A percentile compares a stretch with the other conserved stretches of the same genome.
Conservation (phyloP, 1,284 basidiomycete species). For the Clitocybe nebularis region DNA sequence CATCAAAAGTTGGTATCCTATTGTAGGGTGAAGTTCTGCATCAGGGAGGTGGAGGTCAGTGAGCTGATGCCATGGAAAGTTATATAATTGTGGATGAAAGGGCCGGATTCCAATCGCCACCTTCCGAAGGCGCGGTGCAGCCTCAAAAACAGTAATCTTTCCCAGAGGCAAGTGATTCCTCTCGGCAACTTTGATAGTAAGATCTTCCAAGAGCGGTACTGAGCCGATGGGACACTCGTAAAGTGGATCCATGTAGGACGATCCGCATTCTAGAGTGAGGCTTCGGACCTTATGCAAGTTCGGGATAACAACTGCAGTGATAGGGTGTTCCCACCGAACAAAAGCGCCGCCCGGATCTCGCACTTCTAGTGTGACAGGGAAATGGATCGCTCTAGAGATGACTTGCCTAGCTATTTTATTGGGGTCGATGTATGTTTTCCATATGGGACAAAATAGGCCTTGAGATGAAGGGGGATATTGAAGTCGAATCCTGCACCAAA, state of each 20-base stretch:
- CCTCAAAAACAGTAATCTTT: background rate
- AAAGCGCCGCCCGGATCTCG: background rate
- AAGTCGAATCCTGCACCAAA: background rate
- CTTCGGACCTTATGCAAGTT: background rate
- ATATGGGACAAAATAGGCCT: background rate
- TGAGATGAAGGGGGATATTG: background rate
- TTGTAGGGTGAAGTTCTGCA: background rate
- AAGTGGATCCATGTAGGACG: background rate
- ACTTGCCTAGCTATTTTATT: background rate
- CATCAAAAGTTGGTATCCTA: background rate
- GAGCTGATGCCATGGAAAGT: background rate
- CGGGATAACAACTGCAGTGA: background rate
- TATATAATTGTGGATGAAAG: background rate
- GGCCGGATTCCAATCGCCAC: background rate
- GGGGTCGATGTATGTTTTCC: background rate
- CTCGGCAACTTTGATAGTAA: background rate
- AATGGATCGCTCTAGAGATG: background rate
- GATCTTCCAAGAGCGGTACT: background rate
- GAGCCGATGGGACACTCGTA: background rate
- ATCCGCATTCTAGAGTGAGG: background rate
- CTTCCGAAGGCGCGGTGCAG: background rate
- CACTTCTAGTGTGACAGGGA: background rate
- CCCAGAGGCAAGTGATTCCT: background rate
- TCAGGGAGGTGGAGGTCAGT: background rate
- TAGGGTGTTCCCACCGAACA: background rate